A percentile compares a stretch with the other conserved stretches of the same genome.
phyloP scores from a whole-genome alignment of 306 rosid species.

The Corylus heterophylla region DNA sequence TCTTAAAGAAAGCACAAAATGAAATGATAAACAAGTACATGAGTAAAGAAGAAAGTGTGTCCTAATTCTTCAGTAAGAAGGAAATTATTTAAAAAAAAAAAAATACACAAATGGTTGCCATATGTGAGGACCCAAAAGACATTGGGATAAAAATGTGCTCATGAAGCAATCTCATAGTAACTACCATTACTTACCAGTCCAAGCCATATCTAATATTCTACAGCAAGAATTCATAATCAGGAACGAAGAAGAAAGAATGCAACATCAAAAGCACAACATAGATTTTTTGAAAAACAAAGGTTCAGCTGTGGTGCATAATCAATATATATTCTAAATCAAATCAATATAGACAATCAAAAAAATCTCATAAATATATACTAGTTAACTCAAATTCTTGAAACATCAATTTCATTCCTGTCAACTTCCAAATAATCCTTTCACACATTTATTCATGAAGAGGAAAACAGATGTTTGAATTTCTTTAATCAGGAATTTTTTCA shows the following conservation, averaged over 20 bases:
- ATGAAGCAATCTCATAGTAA: not conserved
- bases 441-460: not conserved
- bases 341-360: not conserved
- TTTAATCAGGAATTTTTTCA: not conserved
- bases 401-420: not conserved
- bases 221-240: not conserved
- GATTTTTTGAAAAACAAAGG: not conserved
- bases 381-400: not conserved
- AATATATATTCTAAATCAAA: not conserved
- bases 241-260: not conserved
- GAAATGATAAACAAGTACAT: conserved; percentile 14
- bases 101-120: not conserved
- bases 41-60: not conserved
- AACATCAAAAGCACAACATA: not conserved
- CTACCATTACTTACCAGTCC: not conserved
- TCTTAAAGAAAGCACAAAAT: conserved; percentile 35
- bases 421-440: not conserved
- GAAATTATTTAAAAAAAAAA: not conserved
- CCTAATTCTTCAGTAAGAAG: not conserved
- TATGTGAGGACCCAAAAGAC: not conserved
- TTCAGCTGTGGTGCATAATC: not conserved
- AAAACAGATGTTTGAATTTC: not conserved
- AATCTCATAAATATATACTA: not conserved
- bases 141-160: not conserved
- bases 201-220: not conserved